Base-by-base conservation (phyloP, 768 basidiomycete genomes). In the Tulasnella sp. region DNA sequence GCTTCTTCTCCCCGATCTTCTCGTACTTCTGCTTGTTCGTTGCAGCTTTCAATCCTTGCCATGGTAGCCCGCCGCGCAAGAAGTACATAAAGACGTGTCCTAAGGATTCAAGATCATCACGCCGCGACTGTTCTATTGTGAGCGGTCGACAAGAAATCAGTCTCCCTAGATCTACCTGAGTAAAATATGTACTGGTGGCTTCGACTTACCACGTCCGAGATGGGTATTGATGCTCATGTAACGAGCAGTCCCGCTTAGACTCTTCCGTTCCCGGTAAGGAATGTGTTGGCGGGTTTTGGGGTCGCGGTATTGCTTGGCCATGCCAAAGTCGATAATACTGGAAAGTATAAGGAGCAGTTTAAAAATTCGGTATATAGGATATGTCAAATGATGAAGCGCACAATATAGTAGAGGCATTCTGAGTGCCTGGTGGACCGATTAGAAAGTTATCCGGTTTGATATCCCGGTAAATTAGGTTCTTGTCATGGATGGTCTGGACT, bases 1-100 rank as follows among this genome's bases (percentile, higher is more conserved):
- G 96, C 74, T 92, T 99, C 85, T 99, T 99, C 78, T 99, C 95
- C 64, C 95, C 95, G 71, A 99, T 99, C 79, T 98, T 99, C 78
- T 99, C 95, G 75, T 99, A 99, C 78, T 98, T 91, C 72, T 98
- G 96, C 77, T 99, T 99, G 78, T 99, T 98, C 52, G 94, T 99
- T 27, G 96, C 96, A 32, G 96, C 96, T 75, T 98, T 98, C 60
- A 99, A 80, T 60, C 96, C 96, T 70, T 99, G 96, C 96, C 96
- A 99, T 23, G 96, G 96, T 55, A 99, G 70, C 67, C 93, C 95
- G 21, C 96, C 96, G 55, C 96, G 82, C 53, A 98, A 73, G 74
- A 99, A 98, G 76, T 99, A 99, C 89, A 99, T 96, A 77, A 99
- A 99, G 66, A 99, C 96, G 74, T 99, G 96, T 1, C 96, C 96